Base-by-base conservation (phyloP, 139 green algal species). In the Chlamydomonas schloesseri region DNA sequence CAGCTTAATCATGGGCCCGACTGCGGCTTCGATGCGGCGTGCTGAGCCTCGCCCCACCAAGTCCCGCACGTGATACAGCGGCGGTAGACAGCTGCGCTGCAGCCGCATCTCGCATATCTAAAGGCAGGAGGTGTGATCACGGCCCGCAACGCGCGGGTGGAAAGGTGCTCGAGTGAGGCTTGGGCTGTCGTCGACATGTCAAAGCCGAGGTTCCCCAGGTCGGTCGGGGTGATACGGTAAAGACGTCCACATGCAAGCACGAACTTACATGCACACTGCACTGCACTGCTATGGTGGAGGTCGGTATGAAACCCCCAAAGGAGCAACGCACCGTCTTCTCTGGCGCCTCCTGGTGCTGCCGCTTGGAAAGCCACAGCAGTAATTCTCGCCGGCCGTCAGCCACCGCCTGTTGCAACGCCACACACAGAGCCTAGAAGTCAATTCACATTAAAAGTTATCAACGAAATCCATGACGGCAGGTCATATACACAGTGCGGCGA, bases 91-190 rank as follows among this genome's bases (percentile, higher is more conserved):
- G 33, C 57, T 67, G 42, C 34, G 31, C 64, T 65, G 77, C 29
- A 84, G 64, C 77, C 65, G 74, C 10, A 74, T n/a, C 46, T 84
- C 64, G 46, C 34, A 28, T 20, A 84, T 65, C 77, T 84, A 57
- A 33, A 33, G 0, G 33, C 17, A 8, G 24, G n/a, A 29, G 58
- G 0, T 29, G 17, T 14, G 21, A 29, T 67, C 28, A 11, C 58
- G 29, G 29, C 14, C 29, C 26, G 8, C 9, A 14, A 36, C 14
- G 62, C 4, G 29, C 3, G 62, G 29, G 14, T 10, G 28, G 9
- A 15, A 13, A 65, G 17, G 15, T 65, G 57, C 17, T 15, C 57
- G 15, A 65, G 9, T 17, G 62, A 70, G 62, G 28, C 21, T 3
- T 15, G 10, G 26, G 28, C 29, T 29, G 62, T 20, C 23, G 58